phyloP scores from a whole-genome alignment of 2,329 filamentous ascomycete genomes.

The Rasamsonia emersonii region DNA sequence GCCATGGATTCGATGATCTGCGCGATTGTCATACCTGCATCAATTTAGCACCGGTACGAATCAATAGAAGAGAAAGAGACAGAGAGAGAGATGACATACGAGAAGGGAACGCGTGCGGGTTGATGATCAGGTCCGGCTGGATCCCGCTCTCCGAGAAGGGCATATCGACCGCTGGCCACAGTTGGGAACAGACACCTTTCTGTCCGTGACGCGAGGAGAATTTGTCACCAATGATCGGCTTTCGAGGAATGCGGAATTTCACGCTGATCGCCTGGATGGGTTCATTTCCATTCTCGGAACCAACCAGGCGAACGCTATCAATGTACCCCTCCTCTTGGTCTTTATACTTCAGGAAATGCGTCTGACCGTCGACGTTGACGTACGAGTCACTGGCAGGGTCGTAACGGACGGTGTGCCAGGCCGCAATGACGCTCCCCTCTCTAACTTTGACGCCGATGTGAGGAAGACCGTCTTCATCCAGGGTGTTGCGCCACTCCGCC shows the following conservation, averaged over 20 bases:
- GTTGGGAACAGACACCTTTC: constrained; percentile 93
- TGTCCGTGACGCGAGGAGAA: constrained; percentile 98
- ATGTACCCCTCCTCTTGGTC: constrained; percentile 80
- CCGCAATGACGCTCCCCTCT: constrained; percentile 77
- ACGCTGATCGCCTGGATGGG: constrained; percentile 82
- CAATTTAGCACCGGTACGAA: constrained; percentile 5
- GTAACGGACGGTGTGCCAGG: constrained; percentile 78
- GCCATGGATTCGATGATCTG: constrained; percentile 98
- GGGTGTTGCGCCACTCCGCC: constrained; percentile 58
- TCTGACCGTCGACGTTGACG: constrained; percentile 76
- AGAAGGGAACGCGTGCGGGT: constrained; percentile 97
- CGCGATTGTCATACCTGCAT: constrained; percentile 77
- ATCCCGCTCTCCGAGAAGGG: constrained; percentile 95
- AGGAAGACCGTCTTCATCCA: constrained; percentile 84
- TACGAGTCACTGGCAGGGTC: constrained; percentile 64
- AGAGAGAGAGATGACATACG: constrained; percentile 40
- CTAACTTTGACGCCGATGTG: constrained; percentile 67
- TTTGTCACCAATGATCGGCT: constrained; percentile 93
- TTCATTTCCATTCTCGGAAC: constrained; percentile 72
- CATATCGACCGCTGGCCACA: constrained; percentile 91
- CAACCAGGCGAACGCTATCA: constrained; percentile 86
- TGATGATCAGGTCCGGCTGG: constrained; percentile 96
- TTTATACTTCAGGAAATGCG: constrained; percentile 89
- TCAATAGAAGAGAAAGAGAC: not conserved
- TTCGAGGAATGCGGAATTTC: constrained; percentile 84